Evolutionary conservation across 129 eudicot species (phyloP), one percentile per base, ranked within the genome.

Genomic region (Solidago caesia): DNA sequence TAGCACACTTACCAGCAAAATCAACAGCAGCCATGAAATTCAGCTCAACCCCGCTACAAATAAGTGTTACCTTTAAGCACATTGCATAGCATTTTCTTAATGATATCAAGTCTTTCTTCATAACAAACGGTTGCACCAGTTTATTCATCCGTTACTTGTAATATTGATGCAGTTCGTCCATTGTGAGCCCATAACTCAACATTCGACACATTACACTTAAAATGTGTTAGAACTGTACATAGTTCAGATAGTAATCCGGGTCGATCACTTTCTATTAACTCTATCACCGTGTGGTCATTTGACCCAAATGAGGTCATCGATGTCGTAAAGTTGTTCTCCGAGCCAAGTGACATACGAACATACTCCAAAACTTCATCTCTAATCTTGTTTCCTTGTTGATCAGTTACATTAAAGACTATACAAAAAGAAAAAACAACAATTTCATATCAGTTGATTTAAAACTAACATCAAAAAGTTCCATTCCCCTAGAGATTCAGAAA

Each of bases 1-100:
- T 26, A 44, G 52, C 56, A 62, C 9, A 27, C 63, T 26, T 73
- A 87, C 99, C 97, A 11, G 99, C 91, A 79, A 91, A 95, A 84
- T 95, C 99, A 82, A 95, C 87, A 66, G 97, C 99, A 76, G 91
- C 99, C 99, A 95, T 88, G 75, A 91, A 95, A 84, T 87, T 95
- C 41, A 95, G 96, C 75, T 95, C 97, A 72, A 87, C 91, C 33
- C 99, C 99, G 64, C 96, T 89, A 33, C 97, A 95, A 62, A 95
- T 84, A 70, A 21, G 21, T 81, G 71, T 91, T 92, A 1, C 91
- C 96, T 59, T 79, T 88, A 15, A 89, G 89, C 47, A 89, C 97
- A 78, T 92, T 89, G 80, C 85, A 82, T 3, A 92, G 60, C 11
- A 92, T 84, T 73, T 85, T 79, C 80, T 89, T 89, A 21, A 89